Percentiles rank a stretch among this genome's conserved stretches.
Evolutionary conservation across 345 rosid genomes (phyloP).

Genomic region (Arabis hirsuta): DNA sequence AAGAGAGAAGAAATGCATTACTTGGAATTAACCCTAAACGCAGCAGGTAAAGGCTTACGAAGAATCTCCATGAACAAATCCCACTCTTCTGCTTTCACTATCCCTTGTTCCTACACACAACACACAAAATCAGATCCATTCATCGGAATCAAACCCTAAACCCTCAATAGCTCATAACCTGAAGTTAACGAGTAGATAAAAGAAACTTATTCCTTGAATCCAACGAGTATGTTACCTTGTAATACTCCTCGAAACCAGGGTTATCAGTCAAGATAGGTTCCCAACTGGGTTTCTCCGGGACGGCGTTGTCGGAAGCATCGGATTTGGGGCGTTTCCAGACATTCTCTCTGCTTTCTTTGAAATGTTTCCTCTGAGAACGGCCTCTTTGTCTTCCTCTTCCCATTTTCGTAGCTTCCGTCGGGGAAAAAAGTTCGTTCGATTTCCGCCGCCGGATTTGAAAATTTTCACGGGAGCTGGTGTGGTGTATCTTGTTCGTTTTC

Average conservation of each 20-base stretch:
- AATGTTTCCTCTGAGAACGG: slow-evolving; percentile 88
- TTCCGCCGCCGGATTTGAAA: slow-evolving; percentile 43
- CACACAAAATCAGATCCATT: slow-evolving; percentile 12
- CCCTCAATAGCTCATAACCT: not conserved
- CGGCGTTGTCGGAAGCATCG: slow-evolving; percentile 48
- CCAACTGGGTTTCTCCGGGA: slow-evolving; percentile 35
- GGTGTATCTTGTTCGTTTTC: slow-evolving; percentile 12
- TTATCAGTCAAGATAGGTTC: slow-evolving; percentile 62
- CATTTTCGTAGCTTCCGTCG: slow-evolving; percentile 39
- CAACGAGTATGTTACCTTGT: slow-evolving; percentile 62
- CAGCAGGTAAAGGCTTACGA: slow-evolving; percentile 81
- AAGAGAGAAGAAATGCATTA: slow-evolving; percentile 19
- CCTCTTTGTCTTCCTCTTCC: slow-evolving; percentile 72
- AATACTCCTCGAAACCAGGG: slow-evolving; percentile 80
- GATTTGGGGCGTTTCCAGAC: slow-evolving; percentile 83
- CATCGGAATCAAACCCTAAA: not conserved
- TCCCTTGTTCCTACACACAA: slow-evolving; percentile 65
- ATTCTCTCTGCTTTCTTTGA: slow-evolving; percentile 80
- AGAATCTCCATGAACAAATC: slow-evolving; percentile 69
- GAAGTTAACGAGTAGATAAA: no score
- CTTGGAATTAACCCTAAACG: slow-evolving; percentile 92
- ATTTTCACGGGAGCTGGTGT: not conserved
- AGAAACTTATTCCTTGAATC: no score
- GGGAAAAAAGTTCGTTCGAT: not conserved
- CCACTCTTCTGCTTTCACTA: slow-evolving; percentile 81